A percentile compares a stretch with the other conserved stretches of the same genome.
These are phyloP conservation scores for Musa acuminata DNA, from an alignment of 176 grass and related monocot genomes.

Conservation along the genomic window DNA sequence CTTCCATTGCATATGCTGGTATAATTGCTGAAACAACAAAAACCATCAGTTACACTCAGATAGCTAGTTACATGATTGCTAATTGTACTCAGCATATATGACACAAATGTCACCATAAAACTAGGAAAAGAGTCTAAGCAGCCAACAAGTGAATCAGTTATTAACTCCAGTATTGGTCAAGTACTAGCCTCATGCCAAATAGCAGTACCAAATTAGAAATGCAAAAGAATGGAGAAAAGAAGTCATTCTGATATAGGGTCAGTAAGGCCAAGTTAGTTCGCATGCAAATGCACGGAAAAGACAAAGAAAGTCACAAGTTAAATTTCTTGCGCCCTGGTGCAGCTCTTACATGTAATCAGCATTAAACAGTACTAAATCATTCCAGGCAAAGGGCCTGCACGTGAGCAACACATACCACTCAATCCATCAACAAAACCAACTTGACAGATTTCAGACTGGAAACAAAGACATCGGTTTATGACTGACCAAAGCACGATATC, in stretches of 20 bases:
- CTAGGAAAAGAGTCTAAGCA: background rate
- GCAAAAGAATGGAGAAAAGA: background rate
- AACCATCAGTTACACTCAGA: slow-evolving; percentile 9
- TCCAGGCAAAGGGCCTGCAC: too few species aligned
- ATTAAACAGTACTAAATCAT: too few species aligned
- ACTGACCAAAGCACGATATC: background rate
- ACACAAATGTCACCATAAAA: background rate
- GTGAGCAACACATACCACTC: too few species aligned
- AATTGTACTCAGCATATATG: background rate
- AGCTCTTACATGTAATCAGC: too few species aligned
- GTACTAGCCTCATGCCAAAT: background rate
- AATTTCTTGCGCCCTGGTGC: too few species aligned
- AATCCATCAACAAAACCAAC: too few species aligned
- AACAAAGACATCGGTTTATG: background rate
- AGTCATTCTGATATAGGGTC: background rate
- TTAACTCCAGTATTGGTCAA: background rate
- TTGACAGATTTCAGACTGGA: too few species aligned
- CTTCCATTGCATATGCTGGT: slow-evolving; percentile 84
- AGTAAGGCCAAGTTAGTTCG: background rate
- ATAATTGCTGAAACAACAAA: slow-evolving; percentile 58
- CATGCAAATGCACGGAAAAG: too few species aligned
- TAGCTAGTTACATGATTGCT: background rate
- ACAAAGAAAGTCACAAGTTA: too few species aligned
- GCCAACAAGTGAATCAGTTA: background rate
- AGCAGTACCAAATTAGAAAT: background rate